Base-by-base conservation (phyloP, 2,329 filamentous ascomycete genomes). In the Calonectria multiphialidica region DNA sequence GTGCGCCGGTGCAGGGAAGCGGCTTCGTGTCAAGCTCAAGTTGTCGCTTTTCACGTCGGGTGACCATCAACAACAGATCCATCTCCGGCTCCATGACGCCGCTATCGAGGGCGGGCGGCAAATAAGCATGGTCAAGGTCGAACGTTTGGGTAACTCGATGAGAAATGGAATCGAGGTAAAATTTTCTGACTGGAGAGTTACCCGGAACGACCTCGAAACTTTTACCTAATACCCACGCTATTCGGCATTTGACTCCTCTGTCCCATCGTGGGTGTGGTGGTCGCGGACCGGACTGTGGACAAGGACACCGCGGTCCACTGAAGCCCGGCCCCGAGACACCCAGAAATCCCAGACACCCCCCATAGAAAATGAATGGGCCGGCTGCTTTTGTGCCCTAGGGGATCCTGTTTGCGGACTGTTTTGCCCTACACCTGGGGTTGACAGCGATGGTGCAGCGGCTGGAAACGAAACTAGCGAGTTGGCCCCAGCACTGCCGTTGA, bases 201-300 rank as follows among this genome's bases (percentile, higher is more conserved):
- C 71, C 69, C 74, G 68, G 74, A 74, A 65, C 70, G 44, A 59
- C 40, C 62, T 72, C 75, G 78, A 82, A 81, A 80, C 74, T 81
- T 81, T 83, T 83, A 83, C 81, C 77, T 83, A 83, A 83, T 83
- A 74, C 71, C 76, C 77, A 81, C 78, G 78, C 77, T 76, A 80
- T 73, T 79, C 74, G 77, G 78, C 77, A 77, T 72, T 79, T 77
- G 68, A 71, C 77, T 77, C 77, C 76, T 76, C 77, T 69, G 70
- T 71, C 62, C 75, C 71, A 78, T 78, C 74, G 77, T 73, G 73
- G 77, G 62, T 70, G 62, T 70, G 62, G 55, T 69, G 57, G 67
- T 63, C 65, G 65, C 30, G 53, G 65, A 59, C 50, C 21, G 66
- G 57, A 49, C 37, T 65, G 67, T 64, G 61, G 59, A 57, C 61